Evolutionary conservation across 345 rosid species (phyloP).

Genomic region (Gossypium turneri): DNA sequence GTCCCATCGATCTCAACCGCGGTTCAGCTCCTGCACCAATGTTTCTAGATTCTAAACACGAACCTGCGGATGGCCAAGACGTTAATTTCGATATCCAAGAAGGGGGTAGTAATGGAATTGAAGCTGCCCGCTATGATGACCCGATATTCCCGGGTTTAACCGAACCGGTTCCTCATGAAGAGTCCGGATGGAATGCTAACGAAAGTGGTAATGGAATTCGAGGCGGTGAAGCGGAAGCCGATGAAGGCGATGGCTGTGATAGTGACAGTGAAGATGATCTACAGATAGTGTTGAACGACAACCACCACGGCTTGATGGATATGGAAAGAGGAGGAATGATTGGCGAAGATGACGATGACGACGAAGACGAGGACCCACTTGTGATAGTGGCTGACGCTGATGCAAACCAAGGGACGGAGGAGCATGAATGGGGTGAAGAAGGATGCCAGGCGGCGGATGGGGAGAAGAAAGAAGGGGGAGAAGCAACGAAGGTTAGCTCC

Average conservation of each 20-base stretch:
- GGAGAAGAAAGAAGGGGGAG: constrained; percentile 58
- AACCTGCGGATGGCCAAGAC: constrained; percentile 25
- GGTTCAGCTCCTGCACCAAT: constrained; percentile 25
- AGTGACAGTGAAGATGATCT: constrained; percentile 98
- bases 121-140: constrained; percentile 22
- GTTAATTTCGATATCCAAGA: constrained; percentile 85
- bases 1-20: constrained; percentile 24
- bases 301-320: constrained; percentile 41
- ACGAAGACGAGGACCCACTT: constrained; percentile 62
- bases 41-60: background rate
- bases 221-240: constrained; percentile 15
- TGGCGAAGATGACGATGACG: constrained; percentile 58
- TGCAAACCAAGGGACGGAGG: constrained; percentile 51
- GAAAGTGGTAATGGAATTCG: constrained; percentile 17
- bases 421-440: constrained; percentile 75
- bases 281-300: constrained; percentile 85
- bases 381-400: constrained; percentile 71
- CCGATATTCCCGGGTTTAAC: constrained; percentile 60
- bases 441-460: constrained; percentile 40
- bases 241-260: constrained; percentile 61
- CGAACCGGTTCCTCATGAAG: constrained; percentile 15
- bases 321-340: constrained; percentile 44
- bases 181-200: constrained; percentile 10
- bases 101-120: constrained; percentile 34
- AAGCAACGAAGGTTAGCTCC: constrained; percentile 41